Evolutionary conservation across 2,329 filamentous ascomycete species (phyloP).

Genomic region (Microsporum canis): DNA sequence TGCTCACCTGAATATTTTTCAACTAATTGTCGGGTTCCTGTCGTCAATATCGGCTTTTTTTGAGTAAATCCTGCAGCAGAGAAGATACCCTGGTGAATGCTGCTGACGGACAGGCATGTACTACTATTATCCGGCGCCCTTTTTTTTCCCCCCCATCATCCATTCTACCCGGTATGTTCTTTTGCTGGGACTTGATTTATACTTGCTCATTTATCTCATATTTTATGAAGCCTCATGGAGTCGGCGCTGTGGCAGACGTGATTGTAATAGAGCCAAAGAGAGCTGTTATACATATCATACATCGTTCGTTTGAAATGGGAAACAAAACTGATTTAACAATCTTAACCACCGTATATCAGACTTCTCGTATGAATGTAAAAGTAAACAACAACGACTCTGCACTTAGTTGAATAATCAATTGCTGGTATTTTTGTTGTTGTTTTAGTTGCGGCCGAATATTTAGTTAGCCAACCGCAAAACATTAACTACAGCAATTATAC

Average conservation of each 20-base stretch:
- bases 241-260: not conserved
- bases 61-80: not conserved
- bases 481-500: not conserved
- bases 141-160: not conserved
- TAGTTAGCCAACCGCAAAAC: not conserved
- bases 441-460: no score
- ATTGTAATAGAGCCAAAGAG: not conserved
- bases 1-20: not conserved
- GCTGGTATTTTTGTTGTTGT: no score
- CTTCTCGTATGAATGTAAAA: not conserved
- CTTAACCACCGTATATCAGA: not conserved
- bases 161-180: not conserved
- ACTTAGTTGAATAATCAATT: no score
- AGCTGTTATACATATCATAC: not conserved
- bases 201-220: not conserved
- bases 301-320: not conserved
- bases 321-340: not conserved
- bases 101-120: not conserved
- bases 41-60: not conserved
- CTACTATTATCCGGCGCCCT: not conserved
- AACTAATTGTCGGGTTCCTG: not conserved
- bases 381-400: not conserved
- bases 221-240: not conserved
- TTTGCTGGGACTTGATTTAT: not conserved
- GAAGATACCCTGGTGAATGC: not conserved